Conservation (phyloP, 2,329 filamentous ascomycete species). For the Trichoderma sp. region DNA sequence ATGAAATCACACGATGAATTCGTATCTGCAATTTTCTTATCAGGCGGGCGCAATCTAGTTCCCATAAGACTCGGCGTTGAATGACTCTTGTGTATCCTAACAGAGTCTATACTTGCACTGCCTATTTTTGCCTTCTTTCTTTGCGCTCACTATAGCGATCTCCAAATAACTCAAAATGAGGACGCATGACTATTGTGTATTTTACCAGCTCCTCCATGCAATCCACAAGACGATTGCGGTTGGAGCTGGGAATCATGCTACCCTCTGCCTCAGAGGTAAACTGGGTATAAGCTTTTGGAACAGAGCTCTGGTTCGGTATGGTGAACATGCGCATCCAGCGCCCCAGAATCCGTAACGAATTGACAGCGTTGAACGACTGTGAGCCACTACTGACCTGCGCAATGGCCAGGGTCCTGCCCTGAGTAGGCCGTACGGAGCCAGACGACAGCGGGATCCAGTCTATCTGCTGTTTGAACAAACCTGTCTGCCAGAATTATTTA, state of each 20-base stretch:
- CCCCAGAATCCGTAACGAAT: background rate
- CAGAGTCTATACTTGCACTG: background rate
- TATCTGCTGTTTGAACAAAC: background rate
- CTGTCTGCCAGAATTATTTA: background rate
- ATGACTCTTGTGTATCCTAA: background rate
- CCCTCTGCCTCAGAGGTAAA: conserved; percentile 51
- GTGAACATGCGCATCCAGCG: background rate
- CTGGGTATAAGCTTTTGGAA: conserved; percentile 62
- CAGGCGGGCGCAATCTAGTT: background rate
- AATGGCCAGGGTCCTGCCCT: background rate
- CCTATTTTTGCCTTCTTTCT: background rate
- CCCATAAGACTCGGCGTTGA: background rate
- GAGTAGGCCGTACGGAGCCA: background rate
- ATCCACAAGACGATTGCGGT: conserved; percentile 60
- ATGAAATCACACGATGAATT: no score
- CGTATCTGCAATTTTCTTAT: background rate
- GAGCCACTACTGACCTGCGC: background rate
- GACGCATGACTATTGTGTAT: background rate
- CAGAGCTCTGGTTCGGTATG: conserved; percentile 58
- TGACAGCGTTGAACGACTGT: background rate
- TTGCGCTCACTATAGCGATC: background rate
- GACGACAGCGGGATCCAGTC: background rate
- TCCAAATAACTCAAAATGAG: background rate
- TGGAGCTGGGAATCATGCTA: conserved; percentile 53
- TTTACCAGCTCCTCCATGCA: conserved; percentile 65